Conservation (phyloP, 1,284 basidiomycete genomes). For the Ganoderma leucocontextum region DNA sequence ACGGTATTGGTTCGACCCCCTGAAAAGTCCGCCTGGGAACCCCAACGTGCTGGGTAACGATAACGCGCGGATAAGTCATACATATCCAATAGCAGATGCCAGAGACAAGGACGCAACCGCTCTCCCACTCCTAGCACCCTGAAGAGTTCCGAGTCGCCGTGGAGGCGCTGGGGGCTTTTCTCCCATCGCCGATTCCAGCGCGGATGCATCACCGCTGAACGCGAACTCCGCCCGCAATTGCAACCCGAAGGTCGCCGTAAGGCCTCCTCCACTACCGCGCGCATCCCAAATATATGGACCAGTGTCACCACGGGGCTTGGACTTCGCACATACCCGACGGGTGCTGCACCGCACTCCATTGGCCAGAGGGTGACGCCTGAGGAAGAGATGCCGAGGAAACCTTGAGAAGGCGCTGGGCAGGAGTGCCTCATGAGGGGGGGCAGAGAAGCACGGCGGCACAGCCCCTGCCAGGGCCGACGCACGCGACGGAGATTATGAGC, state of each 20-base stretch:
- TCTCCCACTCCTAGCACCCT: neutral
- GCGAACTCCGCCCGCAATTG: neutral
- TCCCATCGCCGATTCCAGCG: neutral
- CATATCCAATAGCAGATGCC: neutral
- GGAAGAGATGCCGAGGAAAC: conserved; percentile 2
- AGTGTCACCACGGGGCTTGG: conserved; percentile 1
- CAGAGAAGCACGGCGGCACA: neutral
- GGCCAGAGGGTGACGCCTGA: neutral
- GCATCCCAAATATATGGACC: neutral
- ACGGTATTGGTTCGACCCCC: neutral
- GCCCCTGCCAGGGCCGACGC: neutral
- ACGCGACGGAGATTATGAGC: neutral
- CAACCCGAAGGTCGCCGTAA: neutral
- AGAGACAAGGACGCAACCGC: neutral
- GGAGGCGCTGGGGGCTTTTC: neutral
- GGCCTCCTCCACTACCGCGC: neutral
- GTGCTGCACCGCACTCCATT: neutral
- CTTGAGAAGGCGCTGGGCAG: neutral
- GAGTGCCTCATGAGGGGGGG: neutral
- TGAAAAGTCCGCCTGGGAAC: neutral
- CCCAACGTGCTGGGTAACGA: neutral
- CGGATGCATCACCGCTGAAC: neutral
- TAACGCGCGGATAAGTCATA: neutral
- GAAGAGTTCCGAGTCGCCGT: neutral
- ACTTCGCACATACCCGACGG: neutral